Evolutionary conservation across 2,329 filamentous ascomycete species (phyloP).

Genomic region (Geosmithia morbida): DNA sequence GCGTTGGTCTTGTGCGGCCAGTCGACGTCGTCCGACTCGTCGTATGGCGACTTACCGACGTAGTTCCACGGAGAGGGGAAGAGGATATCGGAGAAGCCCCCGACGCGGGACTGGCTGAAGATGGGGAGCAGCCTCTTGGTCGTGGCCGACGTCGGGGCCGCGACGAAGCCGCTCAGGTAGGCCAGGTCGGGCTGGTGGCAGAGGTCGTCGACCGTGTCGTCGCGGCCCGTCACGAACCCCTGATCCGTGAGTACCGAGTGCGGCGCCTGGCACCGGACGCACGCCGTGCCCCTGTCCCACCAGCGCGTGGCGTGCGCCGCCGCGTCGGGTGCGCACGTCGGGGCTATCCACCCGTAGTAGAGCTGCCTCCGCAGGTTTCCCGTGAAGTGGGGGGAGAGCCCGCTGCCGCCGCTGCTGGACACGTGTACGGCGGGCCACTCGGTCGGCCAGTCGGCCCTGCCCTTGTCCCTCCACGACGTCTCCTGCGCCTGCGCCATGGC

Average conservation of each 20-base stretch:
- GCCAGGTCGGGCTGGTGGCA: constrained; percentile 34
- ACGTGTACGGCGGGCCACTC: constrained; percentile 3
- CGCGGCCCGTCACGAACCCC: constrained; percentile 25
- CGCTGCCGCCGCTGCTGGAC: not conserved
- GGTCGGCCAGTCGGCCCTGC: constrained; percentile 5
- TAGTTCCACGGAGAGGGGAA: constrained; percentile 41
- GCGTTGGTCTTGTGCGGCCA: constrained; percentile 32
- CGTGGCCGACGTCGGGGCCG: constrained; percentile 32
- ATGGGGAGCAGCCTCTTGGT: constrained; percentile 34
- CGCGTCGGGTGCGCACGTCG: constrained; percentile 29
- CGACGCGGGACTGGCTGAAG: constrained; percentile 39
- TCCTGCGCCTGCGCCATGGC: constrained; percentile 4
- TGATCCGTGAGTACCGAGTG: constrained; percentile 14
- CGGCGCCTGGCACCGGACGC: constrained; percentile 16
- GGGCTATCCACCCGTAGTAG: constrained; percentile 19
- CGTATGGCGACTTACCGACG: constrained; percentile 40
- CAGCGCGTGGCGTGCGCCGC: constrained; percentile 22
- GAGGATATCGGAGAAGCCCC: constrained; percentile 38
- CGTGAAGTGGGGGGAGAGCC: constrained; percentile 5
- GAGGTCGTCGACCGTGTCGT: constrained; percentile 19
- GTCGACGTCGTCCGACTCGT: constrained; percentile 26
- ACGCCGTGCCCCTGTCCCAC: constrained; percentile 22
- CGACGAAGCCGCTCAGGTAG: constrained; percentile 35
- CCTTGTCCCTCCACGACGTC: not conserved
- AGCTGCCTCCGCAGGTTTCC: constrained; percentile 11